Conservation (phyloP, 345 rosid genomes). For the Cardiospermum halicacabum region DNA sequence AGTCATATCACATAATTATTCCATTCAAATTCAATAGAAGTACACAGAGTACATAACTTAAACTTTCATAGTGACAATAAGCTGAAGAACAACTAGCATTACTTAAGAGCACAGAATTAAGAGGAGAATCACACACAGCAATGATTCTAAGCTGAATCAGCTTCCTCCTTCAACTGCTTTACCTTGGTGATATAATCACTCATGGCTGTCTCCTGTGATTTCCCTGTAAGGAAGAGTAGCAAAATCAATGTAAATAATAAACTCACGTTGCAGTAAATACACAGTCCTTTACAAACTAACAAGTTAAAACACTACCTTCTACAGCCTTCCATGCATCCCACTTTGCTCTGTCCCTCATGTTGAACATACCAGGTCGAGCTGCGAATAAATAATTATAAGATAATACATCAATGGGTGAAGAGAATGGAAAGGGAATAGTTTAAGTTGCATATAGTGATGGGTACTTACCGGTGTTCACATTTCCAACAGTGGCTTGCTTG, state of each 20-base stretch:
- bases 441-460: too few relatives aligned
- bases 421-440: background rate
- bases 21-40: background rate
- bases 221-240: slow-evolving; percentile 30
- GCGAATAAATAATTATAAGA: background rate
- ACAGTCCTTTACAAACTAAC: background rate
- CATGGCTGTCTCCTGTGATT: slow-evolving; percentile 74
- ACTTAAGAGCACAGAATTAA: background rate
- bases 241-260: background rate
- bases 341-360: slow-evolving; percentile 75
- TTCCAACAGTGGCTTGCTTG: slow-evolving; percentile 81
- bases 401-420: background rate
- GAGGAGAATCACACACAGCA: background rate
- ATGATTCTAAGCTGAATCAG: slow-evolving; percentile 27
- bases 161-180: slow-evolving; percentile 63
- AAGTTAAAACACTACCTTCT: slow-evolving; percentile 45
- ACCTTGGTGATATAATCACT: slow-evolving; percentile 72
- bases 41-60: background rate
- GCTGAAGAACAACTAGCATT: background rate
- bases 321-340: slow-evolving; percentile 99
- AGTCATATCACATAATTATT: background rate
- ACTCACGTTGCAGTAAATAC: background rate
- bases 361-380: slow-evolving; percentile 93
- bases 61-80: background rate
- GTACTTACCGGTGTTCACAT: slow-evolving; percentile 65